These are phyloP conservation scores for Ballota nigra DNA, from an alignment of 257 asterid species.

Conservation along the genomic window DNA sequence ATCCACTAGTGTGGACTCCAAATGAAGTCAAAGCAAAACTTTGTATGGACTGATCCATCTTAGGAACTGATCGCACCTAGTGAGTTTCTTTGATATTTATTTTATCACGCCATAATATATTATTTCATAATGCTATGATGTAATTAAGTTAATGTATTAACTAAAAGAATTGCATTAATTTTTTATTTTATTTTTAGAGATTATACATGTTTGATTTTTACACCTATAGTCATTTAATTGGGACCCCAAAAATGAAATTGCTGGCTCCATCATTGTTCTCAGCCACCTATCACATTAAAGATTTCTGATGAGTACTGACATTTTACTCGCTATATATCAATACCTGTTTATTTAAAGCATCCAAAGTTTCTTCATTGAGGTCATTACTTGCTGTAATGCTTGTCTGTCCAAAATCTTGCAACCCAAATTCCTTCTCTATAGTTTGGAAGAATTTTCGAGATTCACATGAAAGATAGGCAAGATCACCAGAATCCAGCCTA, in stretches of 20 bases:
- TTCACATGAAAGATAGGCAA: conserved; percentile 83
- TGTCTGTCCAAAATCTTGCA: conserved; percentile 60
- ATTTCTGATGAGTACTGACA: background rate
- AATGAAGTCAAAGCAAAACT: no score
- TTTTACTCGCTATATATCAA: conserved; percentile 12
- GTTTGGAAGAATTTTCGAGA: conserved; percentile 62
- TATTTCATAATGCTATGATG: background rate
- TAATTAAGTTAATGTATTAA: background rate
- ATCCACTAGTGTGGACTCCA: no score
- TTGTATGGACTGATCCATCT: no score
- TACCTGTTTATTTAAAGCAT: conserved; percentile 93
- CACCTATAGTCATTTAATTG: background rate
- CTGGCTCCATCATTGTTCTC: background rate
- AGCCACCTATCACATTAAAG: background rate
- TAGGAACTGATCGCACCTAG: no score
- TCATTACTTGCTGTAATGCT: conserved; percentile 89
- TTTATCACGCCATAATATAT: no score
- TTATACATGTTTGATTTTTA: no score
- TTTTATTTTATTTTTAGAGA: background rate
- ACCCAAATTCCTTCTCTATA: conserved; percentile 71
- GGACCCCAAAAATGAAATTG: no score
- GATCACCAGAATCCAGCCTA: conserved; percentile 96
- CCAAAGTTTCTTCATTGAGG: conserved; percentile 95
- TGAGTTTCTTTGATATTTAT: no score
- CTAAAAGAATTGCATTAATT: background rate